Base-by-base conservation (phyloP, 78 protist species). In the Planoprotostelium fungivorum region DNA sequence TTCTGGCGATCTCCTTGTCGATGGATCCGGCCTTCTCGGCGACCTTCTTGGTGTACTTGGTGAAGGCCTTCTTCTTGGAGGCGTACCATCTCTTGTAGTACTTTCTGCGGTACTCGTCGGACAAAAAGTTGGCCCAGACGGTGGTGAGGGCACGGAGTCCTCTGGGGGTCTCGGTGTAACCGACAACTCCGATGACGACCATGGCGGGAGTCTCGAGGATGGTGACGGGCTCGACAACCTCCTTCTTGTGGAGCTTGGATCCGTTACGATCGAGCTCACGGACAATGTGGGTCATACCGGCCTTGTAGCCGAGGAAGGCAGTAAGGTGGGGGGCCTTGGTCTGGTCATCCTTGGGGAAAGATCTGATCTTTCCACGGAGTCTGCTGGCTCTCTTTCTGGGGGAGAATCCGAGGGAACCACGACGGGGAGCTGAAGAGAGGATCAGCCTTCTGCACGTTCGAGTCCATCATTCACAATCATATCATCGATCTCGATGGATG, bases 251-350 rank as follows among this genome's bases (percentile, higher is more conserved):
- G 91, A 94, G 87, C 97, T 88, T 97, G 73, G 99, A 96, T 84
- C 99, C 99, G 1, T 96, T 95, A 38, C 94, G 89, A 96, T 99
- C 98, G 38, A 99, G 88, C 36, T 99, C 99, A 73, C 99, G 99
- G 63, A 98, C 97, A 88, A 99, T 95, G 99, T 99, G 99, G 51
- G 99, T 98, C 99, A 98, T 98, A 94, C 99, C 99, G 37, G 99
- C 99, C 98, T 99, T 99, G 99, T 96, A 99, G 84, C 98, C 99
- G 88, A 98, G 87, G 98, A 98, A 98, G 84, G 98, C 99, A 10
- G 99, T 99, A 83, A 99, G 95, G 97, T 99, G 99, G 85, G 97
- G 96, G 37, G 93, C 88, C 95, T 97, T 84, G 85, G 94, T 29
- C 51, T 87, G 88, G 88, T 99, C 97, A 92, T 99, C 99, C 94